Percentiles rank a stretch among this genome's conserved stretches.
Conservation (phyloP, 768 basidiomycete genomes). For the Glaciozyma martinii region DNA sequence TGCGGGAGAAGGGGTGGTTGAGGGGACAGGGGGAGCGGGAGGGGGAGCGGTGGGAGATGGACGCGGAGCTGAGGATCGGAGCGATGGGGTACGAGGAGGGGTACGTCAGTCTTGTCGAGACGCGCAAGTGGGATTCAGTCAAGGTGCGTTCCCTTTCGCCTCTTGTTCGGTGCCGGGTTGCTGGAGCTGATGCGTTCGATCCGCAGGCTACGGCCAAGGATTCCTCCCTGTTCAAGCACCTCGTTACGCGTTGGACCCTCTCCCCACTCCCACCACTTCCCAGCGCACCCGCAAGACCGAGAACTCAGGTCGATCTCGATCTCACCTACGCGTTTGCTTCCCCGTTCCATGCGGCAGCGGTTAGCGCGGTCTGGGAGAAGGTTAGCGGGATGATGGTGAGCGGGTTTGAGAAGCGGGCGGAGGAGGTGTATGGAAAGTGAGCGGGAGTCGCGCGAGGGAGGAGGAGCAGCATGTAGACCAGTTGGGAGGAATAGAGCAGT, state of each 20-base stretch:
- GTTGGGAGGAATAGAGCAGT: no score
- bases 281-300: conserved; percentile 41
- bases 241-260: conserved; percentile 67
- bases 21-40: conserved; percentile 18
- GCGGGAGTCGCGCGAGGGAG: neutral
- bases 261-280: conserved; percentile 49
- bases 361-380: conserved; percentile 73
- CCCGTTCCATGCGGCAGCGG: conserved; percentile 74
- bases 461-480: no score
- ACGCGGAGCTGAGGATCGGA: conserved; percentile 79
- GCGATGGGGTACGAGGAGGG: conserved; percentile 80
- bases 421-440: conserved; percentile 9
- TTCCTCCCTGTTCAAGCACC: conserved; percentile 62
- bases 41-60: conserved; percentile 43
- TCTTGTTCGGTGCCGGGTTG: conserved; percentile 5
- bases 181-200: neutral
- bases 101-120: conserved; percentile 76
- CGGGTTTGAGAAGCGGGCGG: conserved; percentile 59
- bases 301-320: conserved; percentile 77
- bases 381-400: conserved; percentile 81
- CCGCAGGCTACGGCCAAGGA: conserved; percentile 60
- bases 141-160: conserved; percentile 48
- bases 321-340: conserved; percentile 78
- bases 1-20: conserved; percentile 30
- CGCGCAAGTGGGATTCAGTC: conserved; percentile 67